Evolutionary conservation across 2,329 filamentous ascomycete genomes (phyloP).

Genomic region (Colletotrichum endophyticum): DNA sequence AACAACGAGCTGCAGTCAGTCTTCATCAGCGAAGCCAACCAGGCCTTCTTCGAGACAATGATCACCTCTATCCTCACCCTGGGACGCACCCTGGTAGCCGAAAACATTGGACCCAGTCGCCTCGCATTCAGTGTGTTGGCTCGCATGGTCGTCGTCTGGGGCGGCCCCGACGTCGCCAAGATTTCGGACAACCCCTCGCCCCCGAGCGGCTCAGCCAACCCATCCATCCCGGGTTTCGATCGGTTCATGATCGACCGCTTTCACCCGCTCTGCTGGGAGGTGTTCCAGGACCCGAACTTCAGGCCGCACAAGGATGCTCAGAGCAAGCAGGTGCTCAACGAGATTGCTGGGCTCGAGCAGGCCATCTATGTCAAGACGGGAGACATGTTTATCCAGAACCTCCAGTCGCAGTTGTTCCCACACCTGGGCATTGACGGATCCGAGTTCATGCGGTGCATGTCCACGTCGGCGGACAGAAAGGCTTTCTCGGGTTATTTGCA

Average conservation of each 20-base stretch:
- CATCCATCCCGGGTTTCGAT: constrained; percentile 85
- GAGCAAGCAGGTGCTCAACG: constrained; percentile 83
- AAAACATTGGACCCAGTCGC: constrained; percentile 63
- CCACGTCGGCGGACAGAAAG: constrained; percentile 64
- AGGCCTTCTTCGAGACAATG: constrained; percentile 86
- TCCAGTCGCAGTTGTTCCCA: constrained; percentile 68
- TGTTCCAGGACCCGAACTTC: constrained; percentile 80
- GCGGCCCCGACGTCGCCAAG: constrained; percentile 77
- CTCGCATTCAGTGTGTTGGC: constrained; percentile 84
- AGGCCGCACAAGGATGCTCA: constrained; percentile 83
- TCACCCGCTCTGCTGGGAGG: constrained; percentile 88
- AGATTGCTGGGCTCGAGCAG: constrained; percentile 87
- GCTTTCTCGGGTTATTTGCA: constrained; percentile 69
- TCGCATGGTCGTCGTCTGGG: constrained; percentile 88
- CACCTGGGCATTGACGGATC: constrained; percentile 67
- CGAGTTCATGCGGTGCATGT: constrained; percentile 64
- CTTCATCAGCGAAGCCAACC: constrained; percentile 88
- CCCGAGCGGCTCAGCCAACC: constrained; percentile 55
- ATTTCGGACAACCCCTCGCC: constrained; percentile 57
- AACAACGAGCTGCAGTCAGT: constrained; percentile 89
- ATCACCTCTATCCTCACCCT: constrained; percentile 86
- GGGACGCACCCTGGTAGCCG: constrained; percentile 72
- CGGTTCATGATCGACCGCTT: constrained; percentile 89
- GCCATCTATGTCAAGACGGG: constrained; percentile 91
- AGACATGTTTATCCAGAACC: constrained; percentile 74